Evolutionary conservation across 805 yeast genomes (phyloP), one percentile per base, ranked within the genome.

Genomic region (Kuraishia borneana): DNA sequence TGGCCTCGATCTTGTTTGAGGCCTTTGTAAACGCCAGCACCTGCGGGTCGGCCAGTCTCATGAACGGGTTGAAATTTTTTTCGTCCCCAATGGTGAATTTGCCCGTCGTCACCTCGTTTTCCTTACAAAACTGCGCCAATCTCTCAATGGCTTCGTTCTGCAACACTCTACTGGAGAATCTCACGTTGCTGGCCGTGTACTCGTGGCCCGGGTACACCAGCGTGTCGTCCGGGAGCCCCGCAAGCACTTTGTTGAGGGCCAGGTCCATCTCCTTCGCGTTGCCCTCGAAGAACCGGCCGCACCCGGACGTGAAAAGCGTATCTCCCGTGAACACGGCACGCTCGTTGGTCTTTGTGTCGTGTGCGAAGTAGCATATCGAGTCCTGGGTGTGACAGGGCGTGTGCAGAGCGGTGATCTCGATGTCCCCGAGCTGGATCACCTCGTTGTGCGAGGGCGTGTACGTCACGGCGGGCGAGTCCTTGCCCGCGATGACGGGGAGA

Each of bases 381-480:
- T 92, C 99, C 56, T 82, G 92, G 0, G 99, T 92, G 55, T 92
- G 99, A 52, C 99, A 92, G 3, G 99, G 98, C 0, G 99, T 92
- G 56, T 89, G 89, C 26, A 89, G 63, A 1, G 96, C 94, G 2
- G 78, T 75, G 33, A 88, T 70, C 13, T 72, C 65, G 33, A 89
- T 50, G 27, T 65, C 60, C 3, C 96, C 95, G 38, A 87, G 58
- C 39, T 67, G 64, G 39, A 82, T 62, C 14, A 62, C 58, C 40
- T 76, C 83, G 10, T 66, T 59, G 51, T 85, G 76, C 0, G 64
- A 56, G 2, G 95, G 95, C 3, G 87, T 75, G 37, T 68, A 61
- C 1, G 80, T 65, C 14, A 89, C 94, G 18, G 64, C 54, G 1
- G 88, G 85, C 1, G 85, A 78, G 46, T 83, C 87, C 35, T 66